A percentile compares a stretch with the other conserved stretches of the same genome.
These are phyloP conservation scores for Rhodotorula graminis DNA, from an alignment of 768 basidiomycete species.

Conservation along the genomic window DNA sequence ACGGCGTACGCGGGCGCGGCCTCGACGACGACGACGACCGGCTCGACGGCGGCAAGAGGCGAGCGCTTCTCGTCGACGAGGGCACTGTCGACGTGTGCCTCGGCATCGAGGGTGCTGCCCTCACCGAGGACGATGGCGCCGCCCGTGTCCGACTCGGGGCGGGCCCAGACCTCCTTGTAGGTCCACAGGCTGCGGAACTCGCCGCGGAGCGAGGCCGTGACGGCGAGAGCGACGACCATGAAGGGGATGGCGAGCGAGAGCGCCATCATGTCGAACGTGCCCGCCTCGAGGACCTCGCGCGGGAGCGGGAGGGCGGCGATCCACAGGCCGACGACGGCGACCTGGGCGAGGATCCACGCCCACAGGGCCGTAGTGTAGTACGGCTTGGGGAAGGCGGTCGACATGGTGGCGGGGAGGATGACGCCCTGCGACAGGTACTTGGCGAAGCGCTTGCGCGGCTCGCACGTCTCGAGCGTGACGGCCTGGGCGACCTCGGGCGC, in stretches of 20 bases:
- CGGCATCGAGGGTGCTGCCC: background rate
- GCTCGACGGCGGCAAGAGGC: background rate
- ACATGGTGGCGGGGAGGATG: slow-evolving; percentile 12
- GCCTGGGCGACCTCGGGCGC: background rate
- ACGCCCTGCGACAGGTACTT: slow-evolving; percentile 5
- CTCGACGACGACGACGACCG: background rate
- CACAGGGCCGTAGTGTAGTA: slow-evolving; percentile 26
- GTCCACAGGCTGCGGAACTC: slow-evolving; percentile 23
- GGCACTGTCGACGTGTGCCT: background rate
- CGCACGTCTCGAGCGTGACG: slow-evolving; percentile 14
- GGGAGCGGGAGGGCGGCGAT: slow-evolving; percentile 11
- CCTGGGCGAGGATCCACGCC: slow-evolving; percentile 20
- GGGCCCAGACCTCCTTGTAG: slow-evolving; percentile 20
- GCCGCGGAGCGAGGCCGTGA: slow-evolving; percentile 16
- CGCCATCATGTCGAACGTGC: background rate
- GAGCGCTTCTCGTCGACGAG: background rate
- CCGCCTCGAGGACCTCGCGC: background rate
- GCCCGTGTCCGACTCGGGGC: slow-evolving; percentile 3
- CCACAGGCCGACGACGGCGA: slow-evolving; percentile 7
- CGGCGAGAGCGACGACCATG: slow-evolving; percentile 10
- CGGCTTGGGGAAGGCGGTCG: slow-evolving; percentile 10
- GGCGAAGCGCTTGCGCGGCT: background rate
- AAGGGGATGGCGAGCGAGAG: slow-evolving; percentile 19
- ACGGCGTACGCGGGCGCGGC: background rate
- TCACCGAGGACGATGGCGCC: slow-evolving; percentile 11